Conservation (phyloP, 208 protist genomes). For the Trypanosoma congolense region DNA sequence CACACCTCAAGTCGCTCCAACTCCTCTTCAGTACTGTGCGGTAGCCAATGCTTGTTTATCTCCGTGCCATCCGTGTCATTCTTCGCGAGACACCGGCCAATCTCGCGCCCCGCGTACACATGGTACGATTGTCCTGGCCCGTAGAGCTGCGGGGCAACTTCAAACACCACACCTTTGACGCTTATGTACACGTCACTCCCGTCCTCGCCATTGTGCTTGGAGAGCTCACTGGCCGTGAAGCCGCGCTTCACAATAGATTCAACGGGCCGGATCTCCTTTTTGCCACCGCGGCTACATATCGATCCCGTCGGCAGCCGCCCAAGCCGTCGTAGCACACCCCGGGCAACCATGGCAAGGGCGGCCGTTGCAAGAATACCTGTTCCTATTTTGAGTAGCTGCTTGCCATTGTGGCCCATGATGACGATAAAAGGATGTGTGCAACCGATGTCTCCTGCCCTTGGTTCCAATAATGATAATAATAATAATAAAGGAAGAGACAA, state of each 20-base stretch:
- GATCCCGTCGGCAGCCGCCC: too few species aligned
- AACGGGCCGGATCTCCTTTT: slow-evolving; percentile 49
- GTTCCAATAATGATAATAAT: too few species aligned
- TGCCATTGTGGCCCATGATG: too few species aligned
- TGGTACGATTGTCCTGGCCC: slow-evolving; percentile 74
- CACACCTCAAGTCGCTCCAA: slow-evolving; percentile 63
- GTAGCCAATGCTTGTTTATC: slow-evolving; percentile 70
- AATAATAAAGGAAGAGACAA: too few species aligned
- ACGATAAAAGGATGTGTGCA: too few species aligned
- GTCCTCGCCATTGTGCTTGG: slow-evolving; percentile 62
- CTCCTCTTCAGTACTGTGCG: slow-evolving; percentile 58
- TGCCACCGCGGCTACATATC: not conserved
- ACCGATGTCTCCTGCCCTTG: too few species aligned
- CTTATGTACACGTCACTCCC: slow-evolving; percentile 62
- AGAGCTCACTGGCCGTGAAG: slow-evolving; percentile 67
- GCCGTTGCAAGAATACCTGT: too few species aligned
- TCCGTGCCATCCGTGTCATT: slow-evolving; percentile 48
- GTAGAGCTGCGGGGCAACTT: slow-evolving; percentile 83
- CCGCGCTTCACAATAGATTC: slow-evolving; percentile 30
- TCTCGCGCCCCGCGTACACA: slow-evolving; percentile 75
- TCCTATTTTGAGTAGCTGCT: too few species aligned
- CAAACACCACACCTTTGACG: slow-evolving; percentile 79
- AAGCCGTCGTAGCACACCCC: too few species aligned
- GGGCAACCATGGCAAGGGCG: too few species aligned
- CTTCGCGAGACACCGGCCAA: slow-evolving; percentile 59